Conservation (phyloP, 208 protist species). For the Wallacemonas sp. region DNA sequence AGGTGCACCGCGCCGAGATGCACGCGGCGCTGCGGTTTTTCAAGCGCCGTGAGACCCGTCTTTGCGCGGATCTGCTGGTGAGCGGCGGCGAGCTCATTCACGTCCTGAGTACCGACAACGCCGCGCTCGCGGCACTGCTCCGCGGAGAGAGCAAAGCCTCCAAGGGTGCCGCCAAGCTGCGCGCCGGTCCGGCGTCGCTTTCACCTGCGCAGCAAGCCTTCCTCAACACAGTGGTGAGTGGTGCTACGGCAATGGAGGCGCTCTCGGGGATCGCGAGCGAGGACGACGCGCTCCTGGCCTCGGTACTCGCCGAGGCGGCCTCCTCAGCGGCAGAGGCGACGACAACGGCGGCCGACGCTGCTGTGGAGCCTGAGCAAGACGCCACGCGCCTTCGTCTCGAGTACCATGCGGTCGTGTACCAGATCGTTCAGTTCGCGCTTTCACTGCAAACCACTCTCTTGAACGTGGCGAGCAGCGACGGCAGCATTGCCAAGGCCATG, state of each 20-base stretch:
- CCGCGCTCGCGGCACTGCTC: conserved; percentile 27
- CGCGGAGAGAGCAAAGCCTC: background rate
- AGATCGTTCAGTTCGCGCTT: conserved; percentile 50
- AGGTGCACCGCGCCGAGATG: background rate
- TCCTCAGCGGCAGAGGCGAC: background rate
- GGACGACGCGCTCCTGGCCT: conserved; percentile 5
- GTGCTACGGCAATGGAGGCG: conserved; percentile 13
- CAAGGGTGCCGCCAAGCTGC: background rate
- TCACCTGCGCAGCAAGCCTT: conserved; percentile 39
- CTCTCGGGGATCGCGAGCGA: conserved; percentile 10
- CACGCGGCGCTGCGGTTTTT: conserved; percentile 26
- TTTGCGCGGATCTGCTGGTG: conserved; percentile 38
- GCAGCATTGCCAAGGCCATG: conserved; percentile 46
- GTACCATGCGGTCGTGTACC: conserved; percentile 32
- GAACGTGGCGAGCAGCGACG: conserved; percentile 26
- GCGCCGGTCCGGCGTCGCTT: background rate
- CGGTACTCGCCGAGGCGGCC: conserved; percentile 4
- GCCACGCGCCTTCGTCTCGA: conserved; percentile 2
- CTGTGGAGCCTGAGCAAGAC: background rate
- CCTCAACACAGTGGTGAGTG: conserved; percentile 39
- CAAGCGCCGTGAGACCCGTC: conserved; percentile 43
- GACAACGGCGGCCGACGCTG: background rate
- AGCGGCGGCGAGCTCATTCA: conserved; percentile 43
- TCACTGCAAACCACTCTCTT: conserved; percentile 53
- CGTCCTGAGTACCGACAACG: conserved; percentile 53